Evolutionary conservation across 2,329 filamentous ascomycete species (phyloP), one percentile per base, ranked within the genome.

Genomic region (Grosmannia serpens): DNA sequence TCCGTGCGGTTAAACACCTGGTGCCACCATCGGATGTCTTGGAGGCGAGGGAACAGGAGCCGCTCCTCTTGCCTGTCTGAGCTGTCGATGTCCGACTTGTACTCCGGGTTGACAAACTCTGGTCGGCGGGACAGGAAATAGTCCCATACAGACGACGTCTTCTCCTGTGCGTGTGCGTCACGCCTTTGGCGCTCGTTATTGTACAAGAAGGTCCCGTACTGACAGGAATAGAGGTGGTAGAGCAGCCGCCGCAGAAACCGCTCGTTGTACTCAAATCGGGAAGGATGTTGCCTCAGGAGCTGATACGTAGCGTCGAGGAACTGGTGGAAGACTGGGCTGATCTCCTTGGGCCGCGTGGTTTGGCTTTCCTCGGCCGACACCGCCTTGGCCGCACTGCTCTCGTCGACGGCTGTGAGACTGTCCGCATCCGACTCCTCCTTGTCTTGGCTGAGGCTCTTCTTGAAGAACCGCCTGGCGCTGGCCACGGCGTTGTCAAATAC

Each of bases 251-350:
- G 82, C 8, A 99, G 75, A 70, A 99, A 97, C 5, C 92, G 85
- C 70, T 97, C 94, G 65, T 95, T 97, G 73, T 91, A 99, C 70
- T 99, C 92, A 68, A 99, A 99, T 0, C 91, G 86, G 8, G 84
- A 88, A 0, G 91, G 91, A 66, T 92, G 78, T 69, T 97, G 94
- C 61, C 88, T 80, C 27, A 95, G 74, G 31, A 99, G 78, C 70
- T 99, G 94, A 69, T 94, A 97, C 1, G 89, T 90, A 44, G 90
- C 91, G 68, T 95, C 94, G 11, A 99, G 81, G 71, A 97, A 99
- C 68, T 99, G 94, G 67, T 99, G 94, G 71, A 99, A 99, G 27
- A 99, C 89, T 0, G 94, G 94, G 61, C 91, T 95, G 38, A 95
- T 88, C 74, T 97, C 94, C 64, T 89, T 94, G n/a, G 86, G 84